These are phyloP conservation scores for Coniochaeta hoffmannii DNA, from an alignment of 2,329 filamentous ascomycete genomes.

Conservation along the genomic window DNA sequence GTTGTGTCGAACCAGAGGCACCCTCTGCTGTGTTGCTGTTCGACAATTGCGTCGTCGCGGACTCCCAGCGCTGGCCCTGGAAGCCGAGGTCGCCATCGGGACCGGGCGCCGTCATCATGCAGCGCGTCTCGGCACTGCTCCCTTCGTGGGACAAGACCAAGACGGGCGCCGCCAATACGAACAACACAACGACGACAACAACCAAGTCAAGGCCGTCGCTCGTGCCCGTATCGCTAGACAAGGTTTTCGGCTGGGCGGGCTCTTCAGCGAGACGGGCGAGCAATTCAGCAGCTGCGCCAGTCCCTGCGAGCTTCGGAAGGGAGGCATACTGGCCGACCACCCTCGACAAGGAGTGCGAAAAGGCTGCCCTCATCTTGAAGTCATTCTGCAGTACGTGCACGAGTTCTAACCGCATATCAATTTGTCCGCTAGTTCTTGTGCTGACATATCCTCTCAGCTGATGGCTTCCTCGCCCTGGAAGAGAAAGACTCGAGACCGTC, in stretches of 20 bases:
- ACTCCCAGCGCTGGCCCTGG: not conserved
- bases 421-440: not conserved
- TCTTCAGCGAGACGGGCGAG: constrained; percentile 15
- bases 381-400: constrained; percentile 72
- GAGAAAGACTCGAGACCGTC: constrained; percentile 24
- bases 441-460: constrained; percentile 29
- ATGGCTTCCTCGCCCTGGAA: constrained; percentile 46
- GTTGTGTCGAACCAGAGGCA: not conserved
- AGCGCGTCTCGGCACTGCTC: constrained; percentile 38
- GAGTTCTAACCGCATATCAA: not conserved
- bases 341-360: constrained; percentile 84
- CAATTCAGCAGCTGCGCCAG: constrained; percentile 4
- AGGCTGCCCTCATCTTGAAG: constrained; percentile 80
- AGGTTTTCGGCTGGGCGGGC: constrained; percentile 25
- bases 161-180: constrained; percentile 12
- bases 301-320: constrained; percentile 14
- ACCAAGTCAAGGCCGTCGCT: constrained; percentile 7
- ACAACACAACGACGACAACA: constrained; percentile 5
- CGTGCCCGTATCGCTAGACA: constrained; percentile 15
- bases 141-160: constrained; percentile 26
- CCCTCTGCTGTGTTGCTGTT: not conserved
- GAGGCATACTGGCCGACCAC: constrained; percentile 44
- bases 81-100: not conserved
- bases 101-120: constrained; percentile 24
- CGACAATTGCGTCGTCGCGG: not conserved